These are phyloP conservation scores for Crucihimalaya himalaica DNA, from an alignment of 345 rosid genomes.

Conservation along the genomic window DNA sequence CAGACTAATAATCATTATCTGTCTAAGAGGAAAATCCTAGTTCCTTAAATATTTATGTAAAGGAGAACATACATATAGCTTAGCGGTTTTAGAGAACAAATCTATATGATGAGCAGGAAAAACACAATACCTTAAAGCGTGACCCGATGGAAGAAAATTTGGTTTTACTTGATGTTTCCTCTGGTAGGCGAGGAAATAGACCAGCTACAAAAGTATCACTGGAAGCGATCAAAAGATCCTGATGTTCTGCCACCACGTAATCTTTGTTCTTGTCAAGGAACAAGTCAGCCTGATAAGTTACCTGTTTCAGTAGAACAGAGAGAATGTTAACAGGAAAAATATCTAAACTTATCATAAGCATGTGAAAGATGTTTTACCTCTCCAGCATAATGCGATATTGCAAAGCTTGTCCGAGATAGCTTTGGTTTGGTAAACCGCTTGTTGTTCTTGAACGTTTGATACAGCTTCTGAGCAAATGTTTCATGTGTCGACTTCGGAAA, in stretches of 20 bases:
- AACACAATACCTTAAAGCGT: slow-evolving; percentile 79
- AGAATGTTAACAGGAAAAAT: slow-evolving; percentile 23
- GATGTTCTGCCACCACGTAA: slow-evolving; percentile 99
- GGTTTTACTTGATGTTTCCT: slow-evolving; percentile 92
- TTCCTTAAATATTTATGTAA: neutral
- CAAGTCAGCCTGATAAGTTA: slow-evolving; percentile 82
- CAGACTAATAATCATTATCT: slow-evolving; percentile 16
- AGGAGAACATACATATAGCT: slow-evolving; percentile 20
- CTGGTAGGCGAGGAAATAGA: slow-evolving; percentile 85
- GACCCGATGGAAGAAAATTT: slow-evolving; percentile 98
- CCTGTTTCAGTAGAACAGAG: slow-evolving; percentile 51
- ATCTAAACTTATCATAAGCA: slow-evolving; percentile 24
- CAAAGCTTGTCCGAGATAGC: slow-evolving; percentile 95
- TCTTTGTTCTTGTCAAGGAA: slow-evolving; percentile 99
- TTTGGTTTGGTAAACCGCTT: slow-evolving; percentile 98
- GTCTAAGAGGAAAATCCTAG: neutral
- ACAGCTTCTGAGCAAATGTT: slow-evolving; percentile 98
- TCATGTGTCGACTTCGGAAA: slow-evolving; percentile 98
- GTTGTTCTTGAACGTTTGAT: slow-evolving; percentile 91
- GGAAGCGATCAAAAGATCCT: slow-evolving; percentile 83
- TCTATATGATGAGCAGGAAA: slow-evolving; percentile 13
- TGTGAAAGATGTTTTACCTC: slow-evolving; percentile 62
- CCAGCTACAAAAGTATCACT: slow-evolving; percentile 73
- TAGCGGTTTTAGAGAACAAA: neutral
- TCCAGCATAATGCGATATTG: slow-evolving; percentile 97